Evolutionary conservation across 2,329 filamentous ascomycete genomes (phyloP), one percentile per base, ranked within the genome.

Genomic region (Alternaria alternata): DNA sequence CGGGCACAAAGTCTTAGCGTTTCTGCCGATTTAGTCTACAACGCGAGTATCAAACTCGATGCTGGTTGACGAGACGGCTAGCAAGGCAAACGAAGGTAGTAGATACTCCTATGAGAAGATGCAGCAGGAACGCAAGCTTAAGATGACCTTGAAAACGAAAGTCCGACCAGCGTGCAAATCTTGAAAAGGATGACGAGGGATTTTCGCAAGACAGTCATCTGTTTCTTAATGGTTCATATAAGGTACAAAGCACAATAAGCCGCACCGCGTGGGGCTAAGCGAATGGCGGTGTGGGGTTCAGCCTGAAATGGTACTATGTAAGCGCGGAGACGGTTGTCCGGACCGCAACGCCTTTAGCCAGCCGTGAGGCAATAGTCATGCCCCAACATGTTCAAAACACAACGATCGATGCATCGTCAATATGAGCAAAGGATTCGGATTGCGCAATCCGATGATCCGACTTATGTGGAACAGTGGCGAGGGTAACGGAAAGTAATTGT

Each of bases 341-440:
- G 73, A 66, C 75, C 75, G 75, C 62, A 64, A 66, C 51, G 67
- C 72, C 72, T 70, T 76, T 68, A 69, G 53, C 66, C 69, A 70
- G 51, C 46, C 43, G 32, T 42, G 38, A 51, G 18, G 38, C 30
- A 55, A 52, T 47, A 38, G 44, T 48, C 20, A 34, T 36, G 36
- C 28, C 26, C 54, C 54, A 51, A 28, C 43, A 47, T 51, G 42
- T 41, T 48, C 16, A 57, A 34, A 48, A 30, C 36, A 47, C 22
- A 43, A 41, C 34, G 34, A 51, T 14, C 26, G 38, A 43, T 51
- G 57, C 58, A 55, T 53, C 26, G 30, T 32, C 48, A 54, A 42
- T 49, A 59, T 57, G 55, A 18, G 30, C 46, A 32, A 16, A 16
- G 26, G 28, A 18, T 42, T 16, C 39, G 39, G 32, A 39, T 53